Conservation (phyloP, 257 asterid genomes). For the Cynanchum wilfordii region DNA sequence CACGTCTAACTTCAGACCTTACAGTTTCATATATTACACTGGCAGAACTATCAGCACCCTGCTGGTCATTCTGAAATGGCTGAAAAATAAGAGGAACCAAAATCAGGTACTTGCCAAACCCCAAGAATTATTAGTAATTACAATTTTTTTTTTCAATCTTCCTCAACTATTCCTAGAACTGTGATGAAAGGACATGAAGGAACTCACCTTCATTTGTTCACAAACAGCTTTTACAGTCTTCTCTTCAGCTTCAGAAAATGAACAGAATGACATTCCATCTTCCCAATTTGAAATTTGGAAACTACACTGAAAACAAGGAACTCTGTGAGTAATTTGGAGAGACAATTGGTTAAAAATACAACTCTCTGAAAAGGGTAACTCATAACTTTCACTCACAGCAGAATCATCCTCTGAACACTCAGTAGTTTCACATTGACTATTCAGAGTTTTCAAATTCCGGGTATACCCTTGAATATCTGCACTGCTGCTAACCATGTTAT, state of each 20-base stretch:
- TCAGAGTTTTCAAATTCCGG: slow-evolving; percentile 28
- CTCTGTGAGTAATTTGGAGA: neutral
- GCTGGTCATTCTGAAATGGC: slow-evolving; percentile 22
- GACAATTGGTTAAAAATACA: neutral
- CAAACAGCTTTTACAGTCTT: slow-evolving; percentile 47
- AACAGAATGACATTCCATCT: slow-evolving; percentile 51
- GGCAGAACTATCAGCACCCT: slow-evolving; percentile 26
- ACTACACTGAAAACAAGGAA: slow-evolving; percentile 44
- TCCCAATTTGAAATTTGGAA: slow-evolving; percentile 54
- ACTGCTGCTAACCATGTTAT: slow-evolving; percentile 30
- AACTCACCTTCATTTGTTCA: slow-evolving; percentile 53
- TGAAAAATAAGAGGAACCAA: slow-evolving; percentile 12
- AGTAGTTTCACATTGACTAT: slow-evolving; percentile 27
- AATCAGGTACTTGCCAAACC: neutral
- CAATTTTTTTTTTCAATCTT: neutral
- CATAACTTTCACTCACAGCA: slow-evolving; percentile 50
- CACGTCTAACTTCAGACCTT: slow-evolving; percentile 41
- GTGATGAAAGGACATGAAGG: neutral
- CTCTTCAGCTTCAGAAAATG: slow-evolving; percentile 82
- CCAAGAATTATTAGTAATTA: neutral
- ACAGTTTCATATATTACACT: slow-evolving; percentile 39
- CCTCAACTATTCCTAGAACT: neutral
- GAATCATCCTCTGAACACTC: slow-evolving; percentile 81
- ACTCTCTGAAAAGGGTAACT: slow-evolving; percentile 3
- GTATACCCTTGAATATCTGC: slow-evolving; percentile 25